phyloP scores from a whole-genome alignment of 129 eudicot genomes.

The Arctium minus region DNA sequence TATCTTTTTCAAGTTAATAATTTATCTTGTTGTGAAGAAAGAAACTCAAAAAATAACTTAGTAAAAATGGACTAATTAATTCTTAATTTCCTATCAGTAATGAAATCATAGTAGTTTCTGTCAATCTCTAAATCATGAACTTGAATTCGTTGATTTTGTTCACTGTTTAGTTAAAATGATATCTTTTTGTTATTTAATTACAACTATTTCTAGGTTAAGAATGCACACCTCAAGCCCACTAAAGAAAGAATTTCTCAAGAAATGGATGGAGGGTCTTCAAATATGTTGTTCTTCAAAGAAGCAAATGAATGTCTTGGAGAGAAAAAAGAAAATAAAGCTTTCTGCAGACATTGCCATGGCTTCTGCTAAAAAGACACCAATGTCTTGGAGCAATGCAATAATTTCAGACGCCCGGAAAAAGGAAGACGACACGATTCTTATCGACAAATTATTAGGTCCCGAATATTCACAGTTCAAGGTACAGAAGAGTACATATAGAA shows the following conservation, averaged over 20 bases:
- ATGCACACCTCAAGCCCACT: conserved; percentile 29
- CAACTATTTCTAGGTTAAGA: conserved; percentile 23
- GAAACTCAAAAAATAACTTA: background rate
- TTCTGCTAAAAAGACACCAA: conserved; percentile 39
- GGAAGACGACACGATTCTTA: conserved; percentile 15
- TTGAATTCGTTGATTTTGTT: background rate
- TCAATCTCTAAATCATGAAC: background rate
- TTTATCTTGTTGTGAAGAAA: background rate
- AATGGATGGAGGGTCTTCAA: conserved; percentile 71
- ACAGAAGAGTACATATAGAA: background rate
- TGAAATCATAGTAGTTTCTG: background rate
- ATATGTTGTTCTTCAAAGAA: conserved; percentile 42
- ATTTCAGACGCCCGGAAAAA: conserved; percentile 38
- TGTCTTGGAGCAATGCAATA: conserved; percentile 64
- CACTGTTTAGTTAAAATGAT: background rate
- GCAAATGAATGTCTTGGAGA: conserved; percentile 46
- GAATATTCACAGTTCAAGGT: background rate
- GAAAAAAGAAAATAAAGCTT: conserved; percentile 59
- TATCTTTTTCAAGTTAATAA: background rate
- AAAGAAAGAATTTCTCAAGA: conserved; percentile 56
- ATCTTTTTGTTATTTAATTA: background rate
- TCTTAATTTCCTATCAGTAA: background rate
- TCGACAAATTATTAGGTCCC: conserved; percentile 26
- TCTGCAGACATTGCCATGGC: conserved; percentile 82
- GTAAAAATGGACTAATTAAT: background rate